phyloP scores from a whole-genome alignment of 768 basidiomycete genomes.

The Suillus sp. region DNA sequence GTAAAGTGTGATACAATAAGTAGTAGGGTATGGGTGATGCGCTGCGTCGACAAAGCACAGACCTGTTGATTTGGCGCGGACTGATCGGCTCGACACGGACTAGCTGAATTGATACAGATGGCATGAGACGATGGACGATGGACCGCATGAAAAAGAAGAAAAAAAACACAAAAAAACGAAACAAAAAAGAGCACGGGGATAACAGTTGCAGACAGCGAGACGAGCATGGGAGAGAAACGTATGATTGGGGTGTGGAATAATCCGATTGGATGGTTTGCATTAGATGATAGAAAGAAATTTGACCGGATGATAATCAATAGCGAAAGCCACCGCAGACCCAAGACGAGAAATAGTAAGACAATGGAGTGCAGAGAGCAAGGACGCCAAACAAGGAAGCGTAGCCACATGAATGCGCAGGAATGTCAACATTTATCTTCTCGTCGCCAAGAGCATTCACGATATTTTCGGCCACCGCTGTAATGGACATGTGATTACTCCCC shows the following conservation, averaged over 20 bases:
- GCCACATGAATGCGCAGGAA: neutral
- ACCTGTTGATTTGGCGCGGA: neutral
- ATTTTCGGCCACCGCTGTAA: neutral
- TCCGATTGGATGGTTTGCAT: conserved; percentile 1
- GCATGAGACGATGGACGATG: conserved; percentile 1
- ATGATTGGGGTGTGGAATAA: neutral
- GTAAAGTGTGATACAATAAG: neutral
- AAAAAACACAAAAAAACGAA: neutral
- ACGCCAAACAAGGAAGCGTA: neutral
- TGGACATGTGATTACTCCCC: conserved; percentile 15
- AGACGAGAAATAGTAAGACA: neutral
- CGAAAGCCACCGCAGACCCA: neutral
- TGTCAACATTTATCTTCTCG: neutral
- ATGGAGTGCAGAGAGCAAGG: neutral
- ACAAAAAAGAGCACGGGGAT: neutral
- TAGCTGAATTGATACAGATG: conserved; percentile 1
- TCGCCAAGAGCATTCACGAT: neutral
- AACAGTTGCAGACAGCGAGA: conserved; percentile 4
- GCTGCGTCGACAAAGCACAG: neutral
- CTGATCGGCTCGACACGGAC: neutral
- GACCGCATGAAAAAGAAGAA: neutral
- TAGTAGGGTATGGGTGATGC: neutral
- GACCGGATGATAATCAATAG: neutral
- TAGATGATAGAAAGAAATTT: neutral
- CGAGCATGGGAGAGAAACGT: neutral